Percentiles rank a stretch among this genome's conserved stretches.
These are phyloP conservation scores for Sporothrix luriei DNA, from an alignment of 2,329 filamentous ascomycete genomes.

Conservation along the genomic window DNA sequence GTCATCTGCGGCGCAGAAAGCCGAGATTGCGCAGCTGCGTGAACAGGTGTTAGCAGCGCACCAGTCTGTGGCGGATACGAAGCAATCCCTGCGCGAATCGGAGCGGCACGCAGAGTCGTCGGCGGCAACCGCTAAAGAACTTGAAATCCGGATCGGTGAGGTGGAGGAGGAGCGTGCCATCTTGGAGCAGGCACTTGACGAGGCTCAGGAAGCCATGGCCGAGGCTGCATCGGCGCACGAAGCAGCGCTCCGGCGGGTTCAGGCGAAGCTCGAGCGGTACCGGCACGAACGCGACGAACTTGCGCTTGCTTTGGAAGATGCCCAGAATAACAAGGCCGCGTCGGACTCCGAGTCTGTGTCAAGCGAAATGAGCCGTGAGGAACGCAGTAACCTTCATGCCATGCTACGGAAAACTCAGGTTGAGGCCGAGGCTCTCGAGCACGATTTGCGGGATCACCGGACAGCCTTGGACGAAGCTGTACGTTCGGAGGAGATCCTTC, in stretches of 20 bases:
- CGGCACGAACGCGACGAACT: constrained; percentile 53
- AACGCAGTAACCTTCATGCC: constrained; percentile 62
- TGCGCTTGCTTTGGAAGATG: constrained; percentile 43
- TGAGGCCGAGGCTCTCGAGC: constrained; percentile 68
- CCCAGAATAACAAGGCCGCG: constrained; percentile 36
- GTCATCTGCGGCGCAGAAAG: constrained; percentile 48
- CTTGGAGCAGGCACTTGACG: constrained; percentile 61
- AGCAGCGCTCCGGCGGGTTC: constrained; percentile 49
- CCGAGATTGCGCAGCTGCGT: constrained; percentile 61
- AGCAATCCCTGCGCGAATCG: constrained; percentile 53
- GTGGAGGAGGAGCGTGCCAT: constrained; percentile 62
- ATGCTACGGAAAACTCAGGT: constrained; percentile 65
- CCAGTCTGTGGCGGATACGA: constrained; percentile 60
- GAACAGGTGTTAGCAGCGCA: constrained; percentile 63
- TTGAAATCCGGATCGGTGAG: constrained; percentile 59
- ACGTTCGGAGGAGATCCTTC: constrained; percentile 61
- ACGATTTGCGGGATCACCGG: constrained; percentile 71
- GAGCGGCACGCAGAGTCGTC: constrained; percentile 51
- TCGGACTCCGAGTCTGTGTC: constrained; percentile 32
- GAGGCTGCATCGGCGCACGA: constrained; percentile 51
- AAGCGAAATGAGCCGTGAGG: constrained; percentile 52
- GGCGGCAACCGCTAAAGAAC: constrained; percentile 45
- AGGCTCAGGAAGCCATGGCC: constrained; percentile 56
- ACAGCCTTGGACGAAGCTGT: constrained; percentile 61
- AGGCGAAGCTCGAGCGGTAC: constrained; percentile 55